Evolutionary conservation across 164 flowering plant species (phyloP), one percentile per base, ranked within the genome.

Genomic region (Berberis thunbergii): DNA sequence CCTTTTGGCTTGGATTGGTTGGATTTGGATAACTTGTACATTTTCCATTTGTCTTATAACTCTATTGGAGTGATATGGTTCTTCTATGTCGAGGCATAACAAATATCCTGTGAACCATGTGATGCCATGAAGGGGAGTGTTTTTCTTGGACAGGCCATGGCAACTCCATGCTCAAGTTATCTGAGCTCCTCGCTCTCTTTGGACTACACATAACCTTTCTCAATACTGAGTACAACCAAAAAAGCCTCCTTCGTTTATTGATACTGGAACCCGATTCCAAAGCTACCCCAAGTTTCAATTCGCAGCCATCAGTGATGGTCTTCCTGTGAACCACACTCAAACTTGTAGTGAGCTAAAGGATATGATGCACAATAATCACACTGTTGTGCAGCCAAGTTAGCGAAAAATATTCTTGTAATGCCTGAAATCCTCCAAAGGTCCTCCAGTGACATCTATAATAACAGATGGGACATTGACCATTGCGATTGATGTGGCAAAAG

Each of bases 391-490:
- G 45, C 75, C 76, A 0, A 11, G 66, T 39, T 70, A 80, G 7
- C 66, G 69, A 43, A 69, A 81, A 42, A 10, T 78, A 63, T 68
- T 67, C 1, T 58, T 11, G 41, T 11, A 50, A 7, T 45, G n/a
- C n/a, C n/a, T 60, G 3, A 54, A 49, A 4, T 38, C 41, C 0
- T 57, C 44, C 2, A 49, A 6, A 11, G 6, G 58, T 46, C 64
- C 66, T 4, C 71, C 76, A 0, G 72, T 75, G 10, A 66, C 67
- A 2, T 81, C 83, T 67, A 53, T 84, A 2, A 77, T 84, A 2
- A 71, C 69, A 0, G 89, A 84, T 68, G 86, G 81, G 53, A 7
- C 74, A 4, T 50, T 80, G 55, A 52, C 69, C 4, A 75, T 75
- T 44, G 55, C 72, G 0, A 12, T 62, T 39, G 86, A 82, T 45